Evolutionary conservation across 1,139 yeast genomes (phyloP).

Genomic region (Lizanozyma gosingica): DNA sequence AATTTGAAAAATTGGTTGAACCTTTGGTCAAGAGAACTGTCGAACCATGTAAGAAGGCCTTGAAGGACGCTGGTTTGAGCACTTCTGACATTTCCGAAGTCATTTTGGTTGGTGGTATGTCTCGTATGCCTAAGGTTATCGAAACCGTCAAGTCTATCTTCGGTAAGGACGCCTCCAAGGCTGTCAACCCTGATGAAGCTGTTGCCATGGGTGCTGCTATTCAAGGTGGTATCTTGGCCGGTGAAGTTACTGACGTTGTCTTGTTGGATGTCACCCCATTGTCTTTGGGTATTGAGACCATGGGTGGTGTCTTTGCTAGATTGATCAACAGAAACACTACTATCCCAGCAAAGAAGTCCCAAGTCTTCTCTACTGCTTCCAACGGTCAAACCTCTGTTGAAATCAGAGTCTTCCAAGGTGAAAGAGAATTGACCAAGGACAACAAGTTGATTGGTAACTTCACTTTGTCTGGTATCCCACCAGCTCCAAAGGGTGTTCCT

Average conservation of each 20-base stretch:
- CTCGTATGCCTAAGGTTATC: conserved; percentile 99
- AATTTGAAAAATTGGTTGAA: conserved; percentile 86
- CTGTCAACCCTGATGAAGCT: conserved; percentile 99
- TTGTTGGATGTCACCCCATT: conserved; percentile 95
- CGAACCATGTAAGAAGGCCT: conserved; percentile 97
- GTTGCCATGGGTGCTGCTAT: conserved; percentile 99
- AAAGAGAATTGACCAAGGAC: conserved; percentile 97
- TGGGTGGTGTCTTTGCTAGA: conserved; percentile 98
- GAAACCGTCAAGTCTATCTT: conserved; percentile 91
- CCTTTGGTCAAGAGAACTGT: conserved; percentile 86
- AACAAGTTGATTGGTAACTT: conserved; percentile 98
- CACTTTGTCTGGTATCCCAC: conserved; percentile 92
- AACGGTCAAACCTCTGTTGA: conserved; percentile 99
- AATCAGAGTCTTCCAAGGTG: conserved; percentile 99
- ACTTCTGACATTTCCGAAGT: conserved; percentile 91
- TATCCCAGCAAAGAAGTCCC: conserved; percentile 95
- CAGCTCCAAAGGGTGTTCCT: conserved; percentile 99
- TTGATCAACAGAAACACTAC: conserved; percentile 97
- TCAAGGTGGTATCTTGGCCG: conserved; percentile 98
- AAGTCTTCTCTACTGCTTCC: conserved; percentile 96
- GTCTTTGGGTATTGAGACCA: conserved; percentile 95
- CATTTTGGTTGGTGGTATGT: conserved; percentile 99
- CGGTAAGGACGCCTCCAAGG: conserved; percentile 95
- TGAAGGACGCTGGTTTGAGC: conserved; percentile 87
- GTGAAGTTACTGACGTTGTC: conserved; percentile 94